These are phyloP conservation scores for Prunus dulcis DNA, from an alignment of 306 rosid genomes.

Conservation along the genomic window DNA sequence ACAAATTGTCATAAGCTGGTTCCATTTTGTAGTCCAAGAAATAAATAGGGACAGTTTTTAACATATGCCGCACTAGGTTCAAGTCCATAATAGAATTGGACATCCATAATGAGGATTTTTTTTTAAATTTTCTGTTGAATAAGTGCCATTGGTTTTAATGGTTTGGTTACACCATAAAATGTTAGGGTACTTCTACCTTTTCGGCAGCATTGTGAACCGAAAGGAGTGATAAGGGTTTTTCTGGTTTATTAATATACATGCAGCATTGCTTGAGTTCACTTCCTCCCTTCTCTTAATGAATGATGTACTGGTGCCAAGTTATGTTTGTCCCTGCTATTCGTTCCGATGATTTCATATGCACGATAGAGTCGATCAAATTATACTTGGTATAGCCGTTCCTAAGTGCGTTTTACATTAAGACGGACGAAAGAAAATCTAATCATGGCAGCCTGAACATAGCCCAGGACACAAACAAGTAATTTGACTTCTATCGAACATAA, in stretches of 20 bases:
- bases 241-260: not conserved
- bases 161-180: not conserved
- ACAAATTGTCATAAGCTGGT: constrained; percentile 2
- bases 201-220: not conserved
- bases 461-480: too few species aligned
- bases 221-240: not conserved
- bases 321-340: not conserved
- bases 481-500: not conserved
- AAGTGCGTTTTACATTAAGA: too few species aligned
- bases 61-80: constrained; percentile 16
- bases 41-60: constrained; percentile 17
- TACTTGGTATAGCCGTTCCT: too few species aligned
- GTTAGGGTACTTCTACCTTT: not conserved
- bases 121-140: not conserved
- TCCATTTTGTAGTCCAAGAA: not conserved
- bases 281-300: not conserved
- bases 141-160: not conserved
- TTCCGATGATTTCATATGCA: not conserved
- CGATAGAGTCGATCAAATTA: not conserved
- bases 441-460: too few species aligned
- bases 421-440: too few species aligned
- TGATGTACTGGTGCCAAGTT: not conserved
- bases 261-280: not conserved
- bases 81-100: constrained; percentile 7
- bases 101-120: not conserved